Evolutionary conservation across 345 rosid genomes (phyloP), one percentile per base, ranked within the genome.

Genomic region (Bruguiera sexangula): DNA sequence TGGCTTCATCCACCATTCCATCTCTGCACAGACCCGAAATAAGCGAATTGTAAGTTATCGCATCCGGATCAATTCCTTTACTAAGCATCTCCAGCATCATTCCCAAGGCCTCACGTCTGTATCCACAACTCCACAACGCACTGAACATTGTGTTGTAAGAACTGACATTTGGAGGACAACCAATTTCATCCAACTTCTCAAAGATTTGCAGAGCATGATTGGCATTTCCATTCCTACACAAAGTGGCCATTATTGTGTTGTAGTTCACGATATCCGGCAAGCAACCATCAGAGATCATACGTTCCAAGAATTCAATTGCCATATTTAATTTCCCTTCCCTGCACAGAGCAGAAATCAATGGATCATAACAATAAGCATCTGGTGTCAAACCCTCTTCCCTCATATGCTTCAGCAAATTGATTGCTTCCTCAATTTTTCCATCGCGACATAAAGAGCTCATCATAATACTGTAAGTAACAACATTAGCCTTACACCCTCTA

Each of bases 91-190:
- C 84, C 8, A 69, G 76, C 60, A 93, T 84, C 87, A 89, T 86
- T 31, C 70, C 78, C 52, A 93, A 71, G 21, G 87, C 98, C 72
- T 82, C 81, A 48, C 78, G 20, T 71, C 81, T 81, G 34, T 89
- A 84, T 32, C 93, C 96, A 11, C 80, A 73, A 71, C 86, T 81
- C 98, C 96, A 90, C 36, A 90, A 66, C 3, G 91, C 88, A 52
- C 88, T 87, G 70, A 93, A 86, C 96, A 93, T 84, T 0, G 92
- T 87, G 76, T 90, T 93, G 85, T 93, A 93, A 20, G 98, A 86
- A 61, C 96, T 85, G 6, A 81, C 85, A 60, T 83, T 83, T 0
- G 96, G 98, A 13, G 97, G 88, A 63, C 96, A 90, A 50, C 92
- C 97, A 0, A 87, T 88, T 15, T 83, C 96, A 51, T 78, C 77